Evolutionary conservation across 495 filamentous ascomycete genomes (phyloP), one percentile per base, ranked within the genome.

Genomic region (Aspergillus kassunensis): DNA sequence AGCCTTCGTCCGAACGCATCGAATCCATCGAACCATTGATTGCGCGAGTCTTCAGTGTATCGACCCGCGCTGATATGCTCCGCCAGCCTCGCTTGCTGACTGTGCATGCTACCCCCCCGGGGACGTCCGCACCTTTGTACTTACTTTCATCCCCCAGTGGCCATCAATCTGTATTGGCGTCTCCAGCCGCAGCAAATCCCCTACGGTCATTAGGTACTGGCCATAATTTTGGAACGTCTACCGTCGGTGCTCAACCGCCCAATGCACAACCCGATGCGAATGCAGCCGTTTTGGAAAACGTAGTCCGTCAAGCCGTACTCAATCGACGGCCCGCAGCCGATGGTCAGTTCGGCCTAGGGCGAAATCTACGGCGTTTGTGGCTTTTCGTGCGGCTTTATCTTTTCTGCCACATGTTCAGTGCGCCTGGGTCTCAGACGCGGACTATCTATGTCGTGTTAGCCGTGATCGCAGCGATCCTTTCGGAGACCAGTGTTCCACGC

Each of bases 401-500:
- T 42, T 89, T 95, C 66, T 80, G 89, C 30, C 92, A 87, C 72
- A 82, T 90, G 66, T 87, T 92, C 54, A 87, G 86, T 15, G 80
- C 82, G 7, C 80, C 82, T n/a, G 80, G 82, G 23, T 80, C 84
- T 36, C 91, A 85, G 85, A 78, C 80, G 7, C 80, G 89, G 29
- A 83, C 81, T 55, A 50, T 88, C 13, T 78, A 86, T 23, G 74
- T 92, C 29, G 68, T 78, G n/a, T 58, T 78, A 2, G 68, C 85
- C 12, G 77, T 82, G 1, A 53, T 85, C 10, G 55, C 79, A 6
- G 70, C 88, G 9, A 80, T 90, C 35, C 63, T 89, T 1, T 74
- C 84, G 0, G 84, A 90, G 55, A 82, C 83, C 0, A 82, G 83
- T 4, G 51, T 88, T 20, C 74, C 87, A 24, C 79, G 79, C 37